Evolutionary conservation across 2,329 filamentous ascomycete species (phyloP).

Genomic region (Diaporthe capsici): DNA sequence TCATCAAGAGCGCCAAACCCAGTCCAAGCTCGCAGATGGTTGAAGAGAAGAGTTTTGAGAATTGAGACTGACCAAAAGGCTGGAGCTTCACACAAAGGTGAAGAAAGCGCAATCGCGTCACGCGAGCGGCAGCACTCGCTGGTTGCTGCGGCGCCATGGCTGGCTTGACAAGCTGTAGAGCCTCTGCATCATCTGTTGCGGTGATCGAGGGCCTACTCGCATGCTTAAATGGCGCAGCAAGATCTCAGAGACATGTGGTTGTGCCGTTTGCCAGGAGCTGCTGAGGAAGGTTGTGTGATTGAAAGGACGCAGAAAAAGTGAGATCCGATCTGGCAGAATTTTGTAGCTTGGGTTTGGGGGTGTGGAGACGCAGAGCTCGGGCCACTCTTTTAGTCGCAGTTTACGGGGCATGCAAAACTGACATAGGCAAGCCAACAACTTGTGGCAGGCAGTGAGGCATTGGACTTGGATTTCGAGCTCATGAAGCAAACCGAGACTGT

Average conservation of each 20-base stretch:
- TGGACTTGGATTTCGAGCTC: background rate
- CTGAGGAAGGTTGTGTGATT: slow-evolving; percentile 7
- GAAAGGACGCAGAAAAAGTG: slow-evolving; percentile 38
- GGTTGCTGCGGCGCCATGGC: background rate
- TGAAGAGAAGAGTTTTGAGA: background rate
- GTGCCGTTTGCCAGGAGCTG: background rate
- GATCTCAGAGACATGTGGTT: background rate
- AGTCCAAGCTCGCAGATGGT: slow-evolving; percentile 35
- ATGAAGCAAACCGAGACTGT: background rate
- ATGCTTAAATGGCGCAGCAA: background rate
- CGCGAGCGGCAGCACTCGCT: slow-evolving; percentile 37
- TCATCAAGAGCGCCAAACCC: slow-evolving; percentile 64
- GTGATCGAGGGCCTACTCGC: background rate
- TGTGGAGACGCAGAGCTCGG: slow-evolving; percentile 35
- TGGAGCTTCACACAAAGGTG: background rate
- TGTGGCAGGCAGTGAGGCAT: background rate
- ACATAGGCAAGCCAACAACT: background rate
- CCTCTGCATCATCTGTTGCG: background rate
- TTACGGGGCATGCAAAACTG: slow-evolving; percentile 4
- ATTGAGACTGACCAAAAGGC: slow-evolving; percentile 28
- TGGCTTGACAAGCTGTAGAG: background rate
- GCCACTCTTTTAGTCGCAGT: background rate
- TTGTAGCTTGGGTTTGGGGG: slow-evolving; percentile 40
- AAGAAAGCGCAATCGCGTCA: slow-evolving; percentile 6
- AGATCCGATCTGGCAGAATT: slow-evolving; percentile 39